Conservation (phyloP, 129 eudicot genomes). For the Chrysanthemum lavandulifolium region DNA sequence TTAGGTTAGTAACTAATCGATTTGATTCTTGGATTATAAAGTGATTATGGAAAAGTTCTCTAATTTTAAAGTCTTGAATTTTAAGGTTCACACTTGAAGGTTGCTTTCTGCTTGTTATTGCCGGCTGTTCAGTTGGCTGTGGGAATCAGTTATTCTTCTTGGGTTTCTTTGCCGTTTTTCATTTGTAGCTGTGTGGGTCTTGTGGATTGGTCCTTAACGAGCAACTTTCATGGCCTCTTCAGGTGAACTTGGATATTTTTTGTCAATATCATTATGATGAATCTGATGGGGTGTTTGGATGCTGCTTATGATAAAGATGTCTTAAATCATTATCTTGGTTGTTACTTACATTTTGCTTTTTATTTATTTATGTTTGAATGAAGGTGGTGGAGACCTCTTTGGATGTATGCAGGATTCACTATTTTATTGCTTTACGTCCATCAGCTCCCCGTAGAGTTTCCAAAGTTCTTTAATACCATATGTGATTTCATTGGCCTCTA, state of each 20-base stretch:
- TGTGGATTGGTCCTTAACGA: constrained; percentile 60
- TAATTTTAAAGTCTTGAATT: constrained; percentile 13
- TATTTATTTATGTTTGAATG: constrained; percentile 29
- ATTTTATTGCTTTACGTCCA: constrained; percentile 44
- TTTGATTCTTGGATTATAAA: not conserved
- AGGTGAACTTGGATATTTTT: constrained; percentile 30
- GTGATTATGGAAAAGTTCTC: not conserved
- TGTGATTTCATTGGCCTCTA: constrained; percentile 46
- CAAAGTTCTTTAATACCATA: constrained; percentile 24
- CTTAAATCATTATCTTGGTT: not conserved
- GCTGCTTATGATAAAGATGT: constrained; percentile 2
- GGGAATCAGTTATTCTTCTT: constrained; percentile 57
- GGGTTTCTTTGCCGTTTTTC: constrained; percentile 58
- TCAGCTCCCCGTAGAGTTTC: constrained; percentile 46
- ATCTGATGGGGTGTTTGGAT: constrained; percentile 16
- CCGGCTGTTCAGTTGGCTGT: constrained; percentile 55
- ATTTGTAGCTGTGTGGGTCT: constrained; percentile 61
- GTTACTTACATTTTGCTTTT: constrained; percentile 30
- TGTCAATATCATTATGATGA: not conserved
- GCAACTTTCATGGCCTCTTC: constrained; percentile 59
- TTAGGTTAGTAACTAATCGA: constrained; percentile 38
- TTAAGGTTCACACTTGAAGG: constrained; percentile 55
- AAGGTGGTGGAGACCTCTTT: constrained; percentile 71
- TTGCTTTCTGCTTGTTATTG: constrained; percentile 44
- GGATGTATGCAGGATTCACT: constrained; percentile 50